These are phyloP conservation scores for Apiotrichum gamsii DNA, from an alignment of 1,284 basidiomycete species.

Conservation along the genomic window DNA sequence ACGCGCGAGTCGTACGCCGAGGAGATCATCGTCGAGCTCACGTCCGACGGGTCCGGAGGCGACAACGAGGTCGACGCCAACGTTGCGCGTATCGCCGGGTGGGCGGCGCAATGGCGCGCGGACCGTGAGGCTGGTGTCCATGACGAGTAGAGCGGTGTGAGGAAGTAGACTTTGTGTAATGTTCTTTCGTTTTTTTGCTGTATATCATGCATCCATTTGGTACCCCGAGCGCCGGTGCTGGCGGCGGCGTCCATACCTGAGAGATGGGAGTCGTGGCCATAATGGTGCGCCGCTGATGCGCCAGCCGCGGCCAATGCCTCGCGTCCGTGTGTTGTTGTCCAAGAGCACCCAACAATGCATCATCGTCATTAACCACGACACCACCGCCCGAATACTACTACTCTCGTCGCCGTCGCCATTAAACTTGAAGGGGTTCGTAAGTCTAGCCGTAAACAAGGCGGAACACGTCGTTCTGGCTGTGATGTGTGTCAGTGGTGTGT, in stretches of 20 bases:
- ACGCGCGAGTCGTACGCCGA: conserved; percentile 75
- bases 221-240: too few species aligned
- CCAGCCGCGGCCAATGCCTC: too few species aligned
- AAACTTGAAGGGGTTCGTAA: too few species aligned
- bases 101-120: conserved; percentile 72
- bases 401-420: neutral
- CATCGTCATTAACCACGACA: neutral
- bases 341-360: too few species aligned
- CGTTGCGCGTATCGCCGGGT: conserved; percentile 71
- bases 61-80: conserved; percentile 70
- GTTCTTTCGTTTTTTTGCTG: neutral
- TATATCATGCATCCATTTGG: conserved; percentile 17
- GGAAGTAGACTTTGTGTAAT: neutral
- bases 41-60: conserved; percentile 66
- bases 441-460: conserved; percentile 26
- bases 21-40: conserved; percentile 80
- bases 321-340: neutral
- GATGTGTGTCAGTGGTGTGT: neutral
- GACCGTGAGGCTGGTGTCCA: conserved; percentile 47
- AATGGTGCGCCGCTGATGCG: too few species aligned
- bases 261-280: too few species aligned
- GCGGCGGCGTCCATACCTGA: too few species aligned
- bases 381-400: too few species aligned
- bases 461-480: conserved; percentile 5
- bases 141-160: conserved; percentile 12